phyloP scores from a whole-genome alignment of 345 rosid genomes.

The Citropsis articulata region DNA sequence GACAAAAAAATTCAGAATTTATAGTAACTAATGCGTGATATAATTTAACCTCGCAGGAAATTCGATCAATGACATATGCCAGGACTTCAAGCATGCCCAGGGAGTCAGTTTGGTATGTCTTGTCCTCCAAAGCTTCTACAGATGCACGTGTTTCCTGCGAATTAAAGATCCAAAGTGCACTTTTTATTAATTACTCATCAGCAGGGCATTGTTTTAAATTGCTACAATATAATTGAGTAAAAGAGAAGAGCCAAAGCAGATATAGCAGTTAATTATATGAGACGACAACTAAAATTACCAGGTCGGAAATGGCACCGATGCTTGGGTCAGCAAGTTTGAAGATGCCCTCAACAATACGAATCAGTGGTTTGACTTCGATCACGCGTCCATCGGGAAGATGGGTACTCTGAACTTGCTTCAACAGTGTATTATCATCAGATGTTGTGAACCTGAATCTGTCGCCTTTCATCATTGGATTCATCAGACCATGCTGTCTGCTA shows the following conservation, averaged over 20 bases:
- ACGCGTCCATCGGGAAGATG: conserved; percentile 60
- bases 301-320: conserved; percentile 24
- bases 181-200: too few species aligned
- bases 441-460: conserved; percentile 41
- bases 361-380: conserved; percentile 60
- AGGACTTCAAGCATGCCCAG: conserved; percentile 36
- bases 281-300: conserved; percentile 23
- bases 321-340: conserved; percentile 48
- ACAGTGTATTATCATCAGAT: conserved; percentile 57
- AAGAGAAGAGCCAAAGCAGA: too few species aligned
- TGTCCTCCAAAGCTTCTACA: conserved; percentile 36
- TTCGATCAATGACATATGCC: conserved; percentile 57
- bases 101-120: conserved; percentile 22
- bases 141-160: conserved; percentile 19
- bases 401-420: conserved; percentile 54
- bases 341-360: conserved; percentile 64
- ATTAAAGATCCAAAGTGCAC: not conserved
- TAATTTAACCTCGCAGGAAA: conserved; percentile 54
- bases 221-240: too few species aligned
- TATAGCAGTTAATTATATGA: too few species aligned
- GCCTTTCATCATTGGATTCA: conserved; percentile 24
- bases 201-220: too few species aligned
- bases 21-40: not conserved
- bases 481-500: not conserved
- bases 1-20: not conserved